These are phyloP conservation scores for Croton laevigatus DNA, from an alignment of 441 rosid species.

Conservation along the genomic window DNA sequence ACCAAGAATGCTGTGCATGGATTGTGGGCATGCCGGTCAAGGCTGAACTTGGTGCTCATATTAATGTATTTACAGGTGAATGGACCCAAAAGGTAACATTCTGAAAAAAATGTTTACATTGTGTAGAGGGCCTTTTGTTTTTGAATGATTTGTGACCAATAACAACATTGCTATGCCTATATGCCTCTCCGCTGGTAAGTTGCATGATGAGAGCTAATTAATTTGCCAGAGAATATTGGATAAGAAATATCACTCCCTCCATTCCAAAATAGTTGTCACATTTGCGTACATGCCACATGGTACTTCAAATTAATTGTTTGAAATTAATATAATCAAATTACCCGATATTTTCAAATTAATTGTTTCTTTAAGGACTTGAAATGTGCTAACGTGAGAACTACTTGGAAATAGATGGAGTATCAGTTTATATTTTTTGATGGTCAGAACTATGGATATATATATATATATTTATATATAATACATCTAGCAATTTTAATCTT, in stretches of 20 bases:
- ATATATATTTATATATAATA: too few relatives aligned
- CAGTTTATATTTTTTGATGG: not conserved
- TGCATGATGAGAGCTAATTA: constrained; percentile 5
- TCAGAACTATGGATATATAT: not conserved
- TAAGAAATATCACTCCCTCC: not conserved
- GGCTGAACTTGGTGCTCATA: constrained; percentile 91
- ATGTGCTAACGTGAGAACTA: too few relatives aligned
- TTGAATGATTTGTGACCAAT: not conserved
- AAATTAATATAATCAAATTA: too few relatives aligned
- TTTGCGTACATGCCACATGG: too few relatives aligned
- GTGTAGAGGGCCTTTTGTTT: constrained; percentile 5
- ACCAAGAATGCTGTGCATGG: constrained; percentile 92
- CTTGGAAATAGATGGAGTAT: too few relatives aligned
- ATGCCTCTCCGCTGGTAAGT: not conserved
- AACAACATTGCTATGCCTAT: not conserved
- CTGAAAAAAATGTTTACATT: constrained; percentile 2
- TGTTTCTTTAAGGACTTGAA: too few relatives aligned
- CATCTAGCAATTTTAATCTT: constrained; percentile 5
- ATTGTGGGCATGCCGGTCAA: constrained; percentile 97
- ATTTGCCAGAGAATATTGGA: not conserved
- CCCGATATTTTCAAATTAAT: too few relatives aligned
- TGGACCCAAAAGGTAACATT: constrained; percentile 96
- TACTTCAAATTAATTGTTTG: too few relatives aligned
- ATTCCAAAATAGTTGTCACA: too few relatives aligned
- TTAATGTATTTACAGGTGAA: constrained; percentile 98